phyloP scores from a whole-genome alignment of 306 rosid species.

The barrel medic (Medicago truncatula) region MtrunA17r5.0-ANR NC_053048.1:34402501-34403000 shows the following conservation, averaged over 20 bases:
- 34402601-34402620: constrained; percentile 64
- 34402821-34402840: constrained; percentile 45
- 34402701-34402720: constrained; percentile 36
- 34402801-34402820: constrained; percentile 63
- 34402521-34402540: constrained; percentile 18
- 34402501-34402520: not conserved
- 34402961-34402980: constrained; percentile 96
- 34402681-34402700: constrained; percentile 64
- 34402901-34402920: constrained; percentile 34
- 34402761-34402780: too few species aligned
- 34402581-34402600: constrained; percentile 25
- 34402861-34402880: constrained; percentile 72
- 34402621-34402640: constrained; percentile 97
- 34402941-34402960: constrained; percentile 82
- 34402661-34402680: constrained; percentile 60
- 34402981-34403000: constrained; percentile 88
- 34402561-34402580: constrained; percentile 23
- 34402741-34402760: not conserved
- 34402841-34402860: constrained; percentile 58
- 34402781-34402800: not conserved
- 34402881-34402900: constrained; percentile 55
- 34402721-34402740: not conserved
- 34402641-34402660: constrained; percentile 92
- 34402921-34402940: constrained; percentile 64
- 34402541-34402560: constrained; percentile 38